Evolutionary conservation across 768 basidiomycete species (phyloP), one percentile per base, ranked within the genome.

Genomic region (Naematelia aurantialba): DNA sequence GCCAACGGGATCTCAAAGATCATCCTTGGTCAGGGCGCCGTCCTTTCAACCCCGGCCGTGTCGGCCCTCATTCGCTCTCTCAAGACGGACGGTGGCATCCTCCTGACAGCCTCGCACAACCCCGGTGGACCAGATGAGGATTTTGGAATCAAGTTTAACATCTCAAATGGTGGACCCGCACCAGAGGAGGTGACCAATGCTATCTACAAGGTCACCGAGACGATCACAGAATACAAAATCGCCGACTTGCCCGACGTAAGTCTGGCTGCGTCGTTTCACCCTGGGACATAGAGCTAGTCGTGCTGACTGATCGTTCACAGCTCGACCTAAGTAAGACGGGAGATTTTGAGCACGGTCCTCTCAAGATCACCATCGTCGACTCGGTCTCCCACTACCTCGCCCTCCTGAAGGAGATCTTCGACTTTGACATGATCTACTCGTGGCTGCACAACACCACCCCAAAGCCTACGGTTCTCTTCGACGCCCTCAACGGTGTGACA

Each of bases 111-210:
- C 17, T 88, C 86, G 61, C 96, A 99, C 82, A 99, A 99, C 79
- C 93, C 96, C 17, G 96, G 96, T 55, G 96, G 96, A 22, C 96
- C 96, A n/a, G 84, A 91, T 74, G 88, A 89, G 70, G 96, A 99
- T 79, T 99, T 98, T 76, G 96, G 96, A 49, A 97, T 99, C 84
- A 98, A 99, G 80, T 99, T 96, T 82, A 99, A 99, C 78, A 88
- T 91, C 49, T 87, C 87, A 39, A 99, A 99, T 69, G 96, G 96
- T 61, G 96, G 96, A 2, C 94, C 96, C 19, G 96, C 96, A 21
- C 92, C 96, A 0, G 96, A 99, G 80, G 85, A 82, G 72, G 87
- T 99, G 59, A 99, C 96, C n/a, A 83, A 99, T 80, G 87, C 86
- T 80, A 98, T 99, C 64, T 94, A 83, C 76, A 91, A 89, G 74